These are phyloP conservation scores for Medicago truncatula DNA, from an alignment of 306 rosid genomes.

Conservation along the genomic window MtrunA17r5.0-ANR NC_053045.1:41844501-41845000, in stretches of 20 bases:
- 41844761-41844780: constrained; percentile 7
- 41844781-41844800: constrained; percentile 16
- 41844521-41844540: constrained; percentile 51
- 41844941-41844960: constrained; percentile 34
- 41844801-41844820: constrained; percentile 35
- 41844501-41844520: background rate
- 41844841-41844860: constrained; percentile 1
- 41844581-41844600: constrained; percentile 12
- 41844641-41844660: constrained; percentile 16
- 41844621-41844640: constrained; percentile 3
- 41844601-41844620: constrained; percentile 42
- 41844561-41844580: constrained; percentile 18
- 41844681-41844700: constrained; percentile 15
- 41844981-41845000: constrained; percentile 13
- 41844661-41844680: constrained; percentile 12
- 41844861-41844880: constrained; percentile 39
- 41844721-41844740: constrained; percentile 38
- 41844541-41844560: constrained; percentile 41
- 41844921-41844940: constrained; percentile 21
- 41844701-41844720: constrained; percentile 36
- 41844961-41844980: constrained; percentile 37
- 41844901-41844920: constrained; percentile 12
- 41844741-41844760: constrained; percentile 30
- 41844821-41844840: constrained; percentile 40
- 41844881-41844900: constrained; percentile 17